These are phyloP conservation scores for Sedum album DNA, from an alignment of 164 flowering plant genomes.

Conservation along the genomic window DNA sequence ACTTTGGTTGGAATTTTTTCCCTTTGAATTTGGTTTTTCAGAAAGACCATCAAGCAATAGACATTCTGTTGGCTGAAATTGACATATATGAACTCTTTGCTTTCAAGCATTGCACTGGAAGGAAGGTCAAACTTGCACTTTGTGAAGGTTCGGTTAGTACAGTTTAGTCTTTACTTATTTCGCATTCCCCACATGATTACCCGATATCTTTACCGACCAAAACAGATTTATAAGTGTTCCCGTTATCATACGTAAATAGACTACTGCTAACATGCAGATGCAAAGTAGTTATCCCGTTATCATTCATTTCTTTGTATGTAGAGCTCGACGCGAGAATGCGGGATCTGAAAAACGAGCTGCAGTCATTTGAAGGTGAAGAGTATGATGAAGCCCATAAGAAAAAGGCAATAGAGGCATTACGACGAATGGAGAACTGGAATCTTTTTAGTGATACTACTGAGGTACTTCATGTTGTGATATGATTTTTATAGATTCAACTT, in stretches of 20 bases:
- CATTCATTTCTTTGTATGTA: conserved; percentile 14
- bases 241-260: not conserved
- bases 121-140: conserved; percentile 83
- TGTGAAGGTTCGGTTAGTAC: conserved; percentile 61
- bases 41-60: conserved; percentile 94
- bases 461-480: conserved; percentile 27
- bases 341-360: conserved; percentile 77
- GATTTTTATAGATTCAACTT: not conserved
- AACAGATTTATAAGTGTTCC: not conserved
- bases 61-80: conserved; percentile 91
- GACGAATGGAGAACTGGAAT: conserved; percentile 93
- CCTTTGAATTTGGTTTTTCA: conserved; percentile 20
- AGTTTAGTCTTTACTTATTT: conserved; percentile 1
- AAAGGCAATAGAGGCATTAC: conserved; percentile 76
- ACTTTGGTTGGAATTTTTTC: not conserved
- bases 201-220: not conserved
- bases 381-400: conserved; percentile 69
- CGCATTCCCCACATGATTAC: not conserved
- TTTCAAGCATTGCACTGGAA: conserved; percentile 92
- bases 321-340: conserved; percentile 97
- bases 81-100: conserved; percentile 95
- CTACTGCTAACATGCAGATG: not conserved
- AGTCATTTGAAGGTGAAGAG: conserved; percentile 75
- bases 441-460: conserved; percentile 69
- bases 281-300: not conserved